phyloP scores from a whole-genome alignment of 352 stramenopile species.

The Blastocystis sp. region DNA sequence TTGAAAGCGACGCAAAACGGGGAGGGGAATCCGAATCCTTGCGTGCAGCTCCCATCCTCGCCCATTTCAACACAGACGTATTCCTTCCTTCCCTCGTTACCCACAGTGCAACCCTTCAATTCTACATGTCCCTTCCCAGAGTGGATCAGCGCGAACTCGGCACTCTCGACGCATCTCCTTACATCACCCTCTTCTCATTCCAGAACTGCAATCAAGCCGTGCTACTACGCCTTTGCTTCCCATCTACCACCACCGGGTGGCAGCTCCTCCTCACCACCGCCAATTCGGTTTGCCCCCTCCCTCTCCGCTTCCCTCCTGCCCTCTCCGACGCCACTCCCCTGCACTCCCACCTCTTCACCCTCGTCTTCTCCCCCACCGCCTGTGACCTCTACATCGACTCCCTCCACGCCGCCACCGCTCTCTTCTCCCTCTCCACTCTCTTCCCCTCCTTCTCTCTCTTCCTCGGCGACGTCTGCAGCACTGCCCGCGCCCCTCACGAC shows the following conservation, averaged over 20 bases:
- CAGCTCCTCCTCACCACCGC: background rate
- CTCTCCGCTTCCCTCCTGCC: slow-evolving; percentile 27
- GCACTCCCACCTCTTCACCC: slow-evolving; percentile 7
- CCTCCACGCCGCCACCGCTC: background rate
- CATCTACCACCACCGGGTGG: background rate
- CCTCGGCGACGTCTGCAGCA: background rate
- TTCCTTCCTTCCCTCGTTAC: background rate
- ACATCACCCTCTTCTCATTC: background rate
- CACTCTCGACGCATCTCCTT: background rate
- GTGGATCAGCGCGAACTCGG: background rate
- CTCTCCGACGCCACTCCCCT: background rate
- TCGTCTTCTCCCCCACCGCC: slow-evolving; percentile 16
- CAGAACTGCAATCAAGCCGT: background rate
- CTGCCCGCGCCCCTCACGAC: background rate
- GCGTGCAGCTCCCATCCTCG: background rate
- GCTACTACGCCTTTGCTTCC: background rate
- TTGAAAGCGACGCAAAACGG: background rate
- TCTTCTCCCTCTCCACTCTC: slow-evolving; percentile 1
- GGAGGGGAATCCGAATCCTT: background rate
- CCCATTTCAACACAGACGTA: background rate
- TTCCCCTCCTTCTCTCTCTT: background rate
- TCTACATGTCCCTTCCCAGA: background rate
- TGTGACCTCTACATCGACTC: slow-evolving; percentile 29
- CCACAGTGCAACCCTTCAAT: background rate
- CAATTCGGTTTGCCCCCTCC: background rate